A percentile compares a stretch with the other conserved stretches of the same genome.
phyloP scores from a whole-genome alignment of 2,329 filamentous ascomycete species.

The Rosellinia necatrix region DNA sequence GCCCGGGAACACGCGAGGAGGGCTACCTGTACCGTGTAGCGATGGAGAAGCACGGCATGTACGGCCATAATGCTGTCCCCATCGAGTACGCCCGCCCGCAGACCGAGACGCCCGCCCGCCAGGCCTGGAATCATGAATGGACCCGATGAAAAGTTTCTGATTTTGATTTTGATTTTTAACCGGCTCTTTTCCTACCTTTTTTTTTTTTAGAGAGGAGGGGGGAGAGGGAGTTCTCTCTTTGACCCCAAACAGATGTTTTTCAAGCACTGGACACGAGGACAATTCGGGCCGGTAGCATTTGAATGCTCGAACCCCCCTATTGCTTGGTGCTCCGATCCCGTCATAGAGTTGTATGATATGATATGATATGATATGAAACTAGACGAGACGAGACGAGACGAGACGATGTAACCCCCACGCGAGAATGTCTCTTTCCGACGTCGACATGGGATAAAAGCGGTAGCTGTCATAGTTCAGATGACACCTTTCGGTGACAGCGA shows the following conservation, averaged over 20 bases:
- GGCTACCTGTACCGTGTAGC: slow-evolving; percentile 83
- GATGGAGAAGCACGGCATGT: slow-evolving; percentile 89
- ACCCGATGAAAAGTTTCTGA: slow-evolving; percentile 56
- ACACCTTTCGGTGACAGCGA: too few species aligned
- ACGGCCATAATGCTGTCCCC: slow-evolving; percentile 72
- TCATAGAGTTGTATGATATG: neutral
- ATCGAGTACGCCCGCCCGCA: slow-evolving; percentile 89
- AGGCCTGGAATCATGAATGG: slow-evolving; percentile 95
- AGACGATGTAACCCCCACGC: too few species aligned
- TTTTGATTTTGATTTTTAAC: neutral
- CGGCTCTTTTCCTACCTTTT: neutral
- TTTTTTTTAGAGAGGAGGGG: neutral
- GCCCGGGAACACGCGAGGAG: slow-evolving; percentile 60
- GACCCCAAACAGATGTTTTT: too few species aligned
- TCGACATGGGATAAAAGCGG: too few species aligned
- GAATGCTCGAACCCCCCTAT: neutral
- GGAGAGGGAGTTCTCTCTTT: neutral
- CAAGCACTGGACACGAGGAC: too few species aligned
- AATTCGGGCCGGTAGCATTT: too few species aligned
- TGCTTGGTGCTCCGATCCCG: neutral
- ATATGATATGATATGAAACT: neutral
- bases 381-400: too few species aligned
- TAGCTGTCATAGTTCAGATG: too few species aligned
- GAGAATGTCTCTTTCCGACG: too few species aligned
- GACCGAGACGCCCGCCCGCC: slow-evolving; percentile 77